These are phyloP conservation scores for Sporothrix phasma DNA, from an alignment of 2,329 filamentous ascomycete species.

Conservation along the genomic window DNA sequence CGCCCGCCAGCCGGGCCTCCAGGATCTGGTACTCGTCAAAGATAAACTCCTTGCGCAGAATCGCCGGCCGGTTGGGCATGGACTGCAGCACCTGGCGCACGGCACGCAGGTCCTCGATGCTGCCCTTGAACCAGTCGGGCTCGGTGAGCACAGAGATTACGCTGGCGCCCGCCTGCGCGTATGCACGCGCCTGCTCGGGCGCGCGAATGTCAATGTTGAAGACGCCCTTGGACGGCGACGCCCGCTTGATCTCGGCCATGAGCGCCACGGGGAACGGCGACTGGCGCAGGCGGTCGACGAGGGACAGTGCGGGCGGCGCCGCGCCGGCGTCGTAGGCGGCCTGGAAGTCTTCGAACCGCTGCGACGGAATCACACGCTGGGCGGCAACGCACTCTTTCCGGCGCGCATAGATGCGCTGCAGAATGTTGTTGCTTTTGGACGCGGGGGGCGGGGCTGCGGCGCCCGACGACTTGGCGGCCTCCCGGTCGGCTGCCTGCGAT, in stretches of 20 bases:
- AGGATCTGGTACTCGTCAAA: constrained; percentile 98
- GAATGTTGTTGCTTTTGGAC: constrained; percentile 61
- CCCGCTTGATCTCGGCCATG: constrained; percentile 96
- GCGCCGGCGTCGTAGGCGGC: constrained; percentile 77
- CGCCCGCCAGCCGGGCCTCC: constrained; percentile 78
- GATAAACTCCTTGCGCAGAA: constrained; percentile 92
- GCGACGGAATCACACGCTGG: constrained; percentile 79
- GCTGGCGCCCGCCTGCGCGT: constrained; percentile 87
- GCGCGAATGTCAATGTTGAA: constrained; percentile 84
- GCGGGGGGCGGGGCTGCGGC: constrained; percentile 40
- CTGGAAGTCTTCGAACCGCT: constrained; percentile 72
- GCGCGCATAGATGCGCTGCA: constrained; percentile 82
- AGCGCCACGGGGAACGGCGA: constrained; percentile 83
- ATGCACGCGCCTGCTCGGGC: constrained; percentile 79
- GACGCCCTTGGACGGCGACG: constrained; percentile 89
- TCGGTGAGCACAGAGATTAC: constrained; percentile 98
- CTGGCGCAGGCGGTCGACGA: constrained; percentile 67
- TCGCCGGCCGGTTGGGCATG: constrained; percentile 84
- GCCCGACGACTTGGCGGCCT: constrained; percentile 20
- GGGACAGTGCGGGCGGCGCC: constrained; percentile 72
- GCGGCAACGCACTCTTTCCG: constrained; percentile 64
- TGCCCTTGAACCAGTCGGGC: constrained; percentile 98
- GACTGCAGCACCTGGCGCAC: constrained; percentile 82
- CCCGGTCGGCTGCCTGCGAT: constrained; percentile 35
- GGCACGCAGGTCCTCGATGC: constrained; percentile 80